Percentiles rank a stretch among this genome's conserved stretches.
Conservation (phyloP, 164 flowering plant species). For the Chloranthus sessilifolius region DNA sequence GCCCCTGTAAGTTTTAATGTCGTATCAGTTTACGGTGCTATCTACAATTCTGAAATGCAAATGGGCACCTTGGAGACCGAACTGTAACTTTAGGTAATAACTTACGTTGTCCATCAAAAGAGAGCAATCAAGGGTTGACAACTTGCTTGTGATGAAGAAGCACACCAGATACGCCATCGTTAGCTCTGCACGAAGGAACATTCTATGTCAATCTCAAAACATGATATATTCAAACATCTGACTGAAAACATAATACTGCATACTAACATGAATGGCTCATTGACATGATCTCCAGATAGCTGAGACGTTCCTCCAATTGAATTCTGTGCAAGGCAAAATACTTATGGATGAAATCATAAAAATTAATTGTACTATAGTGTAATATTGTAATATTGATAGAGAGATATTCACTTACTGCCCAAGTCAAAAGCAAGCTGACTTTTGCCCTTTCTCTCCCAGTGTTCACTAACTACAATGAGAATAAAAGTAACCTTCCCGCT, state of each 20-base stretch:
- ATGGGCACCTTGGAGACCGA: no score
- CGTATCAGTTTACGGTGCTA: no score
- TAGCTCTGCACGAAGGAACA: slow-evolving; percentile 43
- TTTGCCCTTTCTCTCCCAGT: slow-evolving; percentile 88
- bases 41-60: no score
- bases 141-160: slow-evolving; percentile 99
- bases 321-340: slow-evolving; percentile 44
- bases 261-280: slow-evolving; percentile 83
- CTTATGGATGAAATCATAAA: not conserved
- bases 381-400: not conserved
- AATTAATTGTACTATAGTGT: not conserved
- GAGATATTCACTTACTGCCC: slow-evolving; percentile 67
- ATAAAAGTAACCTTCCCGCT: no score
- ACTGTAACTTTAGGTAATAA: no score
- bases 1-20: no score
- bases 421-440: slow-evolving; percentile 89
- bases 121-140: slow-evolving; percentile 45
- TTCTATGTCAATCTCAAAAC: slow-evolving; percentile 7
- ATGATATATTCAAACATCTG: not conserved
- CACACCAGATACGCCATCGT: slow-evolving; percentile 91
- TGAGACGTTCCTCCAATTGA: slow-evolving; percentile 88
- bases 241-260: no score
- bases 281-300: slow-evolving; percentile 83
- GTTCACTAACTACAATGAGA: slow-evolving; percentile 68
- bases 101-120: slow-evolving; percentile 37